A percentile compares a stretch with the other conserved stretches of the same genome.
Evolutionary conservation across 345 rosid species (phyloP).

Genomic region (Eucalyptus albens): DNA sequence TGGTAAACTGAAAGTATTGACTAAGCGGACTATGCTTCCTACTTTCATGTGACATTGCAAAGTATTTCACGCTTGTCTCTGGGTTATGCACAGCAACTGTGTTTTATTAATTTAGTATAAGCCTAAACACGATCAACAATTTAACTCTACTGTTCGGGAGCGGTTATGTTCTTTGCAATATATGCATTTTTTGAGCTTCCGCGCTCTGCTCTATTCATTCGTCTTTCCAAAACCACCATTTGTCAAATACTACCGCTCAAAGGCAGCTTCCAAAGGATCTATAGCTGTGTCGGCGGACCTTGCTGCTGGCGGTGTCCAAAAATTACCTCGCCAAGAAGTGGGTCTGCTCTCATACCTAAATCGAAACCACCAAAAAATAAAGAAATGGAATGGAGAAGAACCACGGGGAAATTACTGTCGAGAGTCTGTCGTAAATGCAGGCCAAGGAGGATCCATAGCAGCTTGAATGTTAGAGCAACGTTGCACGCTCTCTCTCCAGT

Average conservation of each 20-base stretch:
- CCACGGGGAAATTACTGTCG: not conserved
- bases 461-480: slow-evolving; percentile 22
- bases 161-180: slow-evolving; percentile 54
- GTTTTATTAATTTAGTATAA: no score
- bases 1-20: not conserved
- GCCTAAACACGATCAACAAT: not conserved
- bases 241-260: slow-evolving; percentile 66
- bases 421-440: not conserved
- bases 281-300: slow-evolving; percentile 64
- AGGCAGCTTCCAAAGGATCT: slow-evolving; percentile 83
- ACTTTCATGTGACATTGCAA: not conserved
- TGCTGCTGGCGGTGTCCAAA: slow-evolving; percentile 64
- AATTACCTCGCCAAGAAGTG: slow-evolving; percentile 2
- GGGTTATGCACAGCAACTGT: no score
- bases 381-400: not conserved
- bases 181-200: slow-evolving; percentile 47
- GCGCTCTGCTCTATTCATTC: slow-evolving; percentile 45
- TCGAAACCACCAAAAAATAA: not conserved
- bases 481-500: no score
- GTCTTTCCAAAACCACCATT: slow-evolving; percentile 57
- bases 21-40: not conserved
- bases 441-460: slow-evolving; percentile 12
- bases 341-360: not conserved
- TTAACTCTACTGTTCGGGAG: not conserved
- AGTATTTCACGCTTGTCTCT: not conserved